Conservation (phyloP, 768 basidiomycete species). For the Russula emetica region DNA sequence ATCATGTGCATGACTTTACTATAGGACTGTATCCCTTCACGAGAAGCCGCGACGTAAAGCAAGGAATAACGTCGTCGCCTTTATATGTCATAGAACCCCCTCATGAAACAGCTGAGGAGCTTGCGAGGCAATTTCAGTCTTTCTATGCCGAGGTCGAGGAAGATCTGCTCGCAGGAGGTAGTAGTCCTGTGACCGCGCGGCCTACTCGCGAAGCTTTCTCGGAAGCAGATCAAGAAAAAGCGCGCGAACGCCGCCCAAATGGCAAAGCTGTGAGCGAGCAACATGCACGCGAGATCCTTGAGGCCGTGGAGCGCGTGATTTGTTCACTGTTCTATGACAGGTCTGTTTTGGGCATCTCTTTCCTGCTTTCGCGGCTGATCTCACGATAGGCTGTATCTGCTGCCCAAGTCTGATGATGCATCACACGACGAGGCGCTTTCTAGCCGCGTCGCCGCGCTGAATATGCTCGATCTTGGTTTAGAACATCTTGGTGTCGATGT, state of each 20-base stretch:
- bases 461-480: constrained; percentile 82
- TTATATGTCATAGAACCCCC: constrained; percentile 43
- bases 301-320: constrained; percentile 67
- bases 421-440: constrained; percentile 89
- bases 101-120: constrained; percentile 49
- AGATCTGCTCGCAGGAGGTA: constrained; percentile 46
- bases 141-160: constrained; percentile 67
- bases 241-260: constrained; percentile 16
- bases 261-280: constrained; percentile 35
- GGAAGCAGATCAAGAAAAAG: constrained; percentile 28
- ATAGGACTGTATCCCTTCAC: constrained; percentile 56
- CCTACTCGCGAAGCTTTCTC: constrained; percentile 25
- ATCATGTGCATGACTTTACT: constrained; percentile 54
- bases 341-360: constrained; percentile 38
- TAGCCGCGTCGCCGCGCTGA: constrained; percentile 84
- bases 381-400: constrained; percentile 66
- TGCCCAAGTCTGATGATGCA: constrained; percentile 66
- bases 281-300: constrained; percentile 55
- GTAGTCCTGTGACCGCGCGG: constrained; percentile 35
- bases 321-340: constrained; percentile 80
- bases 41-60: constrained; percentile 28
- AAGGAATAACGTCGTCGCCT: constrained; percentile 15
- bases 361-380: constrained; percentile 14
- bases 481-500: constrained; percentile 88
- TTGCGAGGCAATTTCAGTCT: constrained; percentile 55